Conservation (phyloP, 148 eudicot genomes). For the Drosera capensis region DNA sequence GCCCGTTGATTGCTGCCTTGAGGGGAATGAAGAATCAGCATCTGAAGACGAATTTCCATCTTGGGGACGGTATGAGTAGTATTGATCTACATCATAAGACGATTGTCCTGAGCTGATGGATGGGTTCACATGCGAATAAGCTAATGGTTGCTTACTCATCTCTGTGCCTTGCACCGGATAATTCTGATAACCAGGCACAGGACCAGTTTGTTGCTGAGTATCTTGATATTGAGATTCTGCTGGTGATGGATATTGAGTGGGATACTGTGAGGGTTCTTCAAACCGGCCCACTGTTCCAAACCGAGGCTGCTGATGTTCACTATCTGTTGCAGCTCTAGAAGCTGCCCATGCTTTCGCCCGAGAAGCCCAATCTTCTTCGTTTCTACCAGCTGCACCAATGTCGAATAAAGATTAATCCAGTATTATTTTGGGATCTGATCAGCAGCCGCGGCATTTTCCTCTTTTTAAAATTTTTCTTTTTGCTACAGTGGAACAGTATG, state of each 20-base stretch:
- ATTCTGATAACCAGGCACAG: conserved; percentile 40
- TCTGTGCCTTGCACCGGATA: conserved; percentile 35
- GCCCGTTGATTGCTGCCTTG: conserved; percentile 35
- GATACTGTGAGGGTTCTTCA: conserved; percentile 38
- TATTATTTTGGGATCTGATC: too few relatives aligned
- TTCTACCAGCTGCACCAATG: conserved; percentile 31
- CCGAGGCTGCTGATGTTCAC: conserved; percentile 47
- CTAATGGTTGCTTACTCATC: conserved; percentile 18
- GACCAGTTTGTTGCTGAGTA: conserved; percentile 22
- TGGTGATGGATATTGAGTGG: conserved; percentile 43
- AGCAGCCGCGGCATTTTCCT: too few relatives aligned
- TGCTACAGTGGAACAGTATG: too few relatives aligned
- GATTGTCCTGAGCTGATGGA: conserved; percentile 30
- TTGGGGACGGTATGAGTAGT: conserved; percentile 30
- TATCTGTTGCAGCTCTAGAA: conserved; percentile 44
- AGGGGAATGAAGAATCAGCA: conserved; percentile 29
- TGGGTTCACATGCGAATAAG: conserved; percentile 40
- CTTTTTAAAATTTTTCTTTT: too few relatives aligned
- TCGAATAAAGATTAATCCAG: neutral
- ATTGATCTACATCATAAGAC: conserved; percentile 39
- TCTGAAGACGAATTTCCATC: conserved; percentile 41
- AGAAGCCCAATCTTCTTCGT: conserved; percentile 97
- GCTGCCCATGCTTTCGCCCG: conserved; percentile 97
- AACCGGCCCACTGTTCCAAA: conserved; percentile 19
- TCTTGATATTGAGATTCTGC: conserved; percentile 38